These are phyloP conservation scores for Helminthosporium solani DNA, from an alignment of 2,329 filamentous ascomycete species.

Conservation along the genomic window DNA sequence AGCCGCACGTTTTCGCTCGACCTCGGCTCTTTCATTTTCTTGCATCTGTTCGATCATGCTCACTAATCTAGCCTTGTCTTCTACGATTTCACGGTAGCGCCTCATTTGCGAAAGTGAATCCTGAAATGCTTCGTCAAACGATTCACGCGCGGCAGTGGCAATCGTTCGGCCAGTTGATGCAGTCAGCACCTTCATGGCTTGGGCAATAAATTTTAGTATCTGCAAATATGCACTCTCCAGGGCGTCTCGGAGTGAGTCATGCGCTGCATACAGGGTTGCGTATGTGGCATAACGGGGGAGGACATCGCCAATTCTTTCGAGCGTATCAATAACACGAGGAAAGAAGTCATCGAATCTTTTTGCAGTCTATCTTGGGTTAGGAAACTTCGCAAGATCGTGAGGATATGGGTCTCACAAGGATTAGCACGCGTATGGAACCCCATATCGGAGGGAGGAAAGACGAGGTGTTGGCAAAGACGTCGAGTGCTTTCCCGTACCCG, in stretches of 20 bases:
- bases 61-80: slow-evolving; percentile 2
- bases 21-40: slow-evolving; percentile 1
- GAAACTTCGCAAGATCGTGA: background rate
- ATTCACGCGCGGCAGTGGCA: background rate
- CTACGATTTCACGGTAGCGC: slow-evolving; percentile 1
- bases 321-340: background rate
- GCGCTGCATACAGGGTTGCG: background rate
- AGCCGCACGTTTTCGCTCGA: background rate
- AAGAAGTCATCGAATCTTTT: slow-evolving; percentile 1
- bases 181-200: slow-evolving; percentile 2
- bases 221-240: background rate
- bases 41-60: background rate
- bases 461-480: slow-evolving; percentile 3
- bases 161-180: background rate
- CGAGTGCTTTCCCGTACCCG: slow-evolving; percentile 6
- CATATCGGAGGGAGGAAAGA: slow-evolving; percentile 3
- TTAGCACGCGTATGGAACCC: slow-evolving; percentile 6
- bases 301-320: slow-evolving; percentile 6
- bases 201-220: slow-evolving; percentile 2
- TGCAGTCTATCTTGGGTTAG: background rate
- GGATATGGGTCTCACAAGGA: background rate
- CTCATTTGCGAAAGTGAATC: background rate
- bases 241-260: background rate
- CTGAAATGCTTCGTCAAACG: slow-evolving; percentile 6
- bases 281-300: slow-evolving; percentile 6